Evolutionary conservation across 2,329 filamentous ascomycete genomes (phyloP), one percentile per base, ranked within the genome.

Genomic region (Magnaporthiopsis incrustans): DNA sequence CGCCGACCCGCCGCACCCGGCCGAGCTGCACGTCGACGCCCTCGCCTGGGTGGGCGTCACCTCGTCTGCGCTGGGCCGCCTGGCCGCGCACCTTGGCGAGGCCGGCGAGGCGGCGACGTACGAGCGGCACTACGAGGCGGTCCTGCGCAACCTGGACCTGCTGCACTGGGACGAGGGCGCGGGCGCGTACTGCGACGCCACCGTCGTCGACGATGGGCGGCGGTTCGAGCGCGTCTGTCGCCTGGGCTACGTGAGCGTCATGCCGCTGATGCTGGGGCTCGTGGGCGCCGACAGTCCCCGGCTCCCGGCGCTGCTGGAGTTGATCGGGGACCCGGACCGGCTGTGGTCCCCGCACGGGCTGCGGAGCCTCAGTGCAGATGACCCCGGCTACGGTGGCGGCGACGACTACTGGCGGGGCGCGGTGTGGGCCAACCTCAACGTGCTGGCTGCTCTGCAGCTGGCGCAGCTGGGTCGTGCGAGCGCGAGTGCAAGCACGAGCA

Each of bases 21-120:
- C 90, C 70, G 93, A 97, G 83, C 82, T 97, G 44, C 92, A 97
- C 73, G 87, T 93, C 26, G 93, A 97, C 75, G 80, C 97, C 61
- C 90, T 97, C 72, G 90, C 89, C 62, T 97, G 93, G 93, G 90
- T 97, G 76, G 93, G 92, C 11, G 86, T 96, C 79, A 94, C 96
- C 89, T 89, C 89, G 30, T 86, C 89, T 65, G 88, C 89, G 10
- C 83, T 97, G 63, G 83, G 86, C 68, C 89, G 88, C 66, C 90
- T 97, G 69, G 90, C 92, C 0, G 78, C 84, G 50, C 84, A 86
- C 32, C 82, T 97, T 14, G 86, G 84, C 56, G 85, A 92, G 67
- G 76, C 77, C 0, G 91, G 96, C n/a, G 92, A 97, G 68, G 86
- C 84, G 1, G 81, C 83, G n/a, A 85, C 90, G 69, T 91, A 93